Evolutionary conservation across 805 yeast species (phyloP), one percentile per base, ranked within the genome.

Genomic region (Tetrapisispora nanseiensis): DNA sequence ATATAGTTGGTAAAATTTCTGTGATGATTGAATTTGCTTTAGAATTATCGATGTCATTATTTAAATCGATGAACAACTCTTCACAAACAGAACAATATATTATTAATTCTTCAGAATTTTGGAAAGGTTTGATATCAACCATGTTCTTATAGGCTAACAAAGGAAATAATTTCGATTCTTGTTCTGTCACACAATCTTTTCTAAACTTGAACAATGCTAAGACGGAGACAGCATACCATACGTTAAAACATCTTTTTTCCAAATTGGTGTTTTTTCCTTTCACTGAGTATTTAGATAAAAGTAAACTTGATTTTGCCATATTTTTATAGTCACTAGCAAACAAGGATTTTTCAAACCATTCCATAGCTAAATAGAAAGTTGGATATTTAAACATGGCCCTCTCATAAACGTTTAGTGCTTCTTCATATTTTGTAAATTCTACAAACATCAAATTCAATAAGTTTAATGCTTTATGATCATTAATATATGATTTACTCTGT

Each of bases 31-130:
- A 68, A 0, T 57, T 59, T 10, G 57, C 46, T 18, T 69, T 61
- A 10, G 24, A 30, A 35, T 35, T 35, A 0, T 63, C 63, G 31
- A 51, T 57, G 33, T 54, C 50, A 11, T 46, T 42, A 11, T 46
- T 46, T 8, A 24, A 8, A 16, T 35, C 13, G 11, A 35, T 35
- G 31, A 55, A 59, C 28, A 59, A 41, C 34, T 63, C 58, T 35
- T 65, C 58, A 46, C 79, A 59, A 2, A 84, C 68, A 33, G 69
- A 63, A 2, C 76, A 78, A 44, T 71, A 70, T 2, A 86, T 74
- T 48, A 66, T 85, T 2, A 72, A 62, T 46, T 87, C 94, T 51
- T 86, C 94, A 8, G 81, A 75, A 18, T 68, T 65, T 32, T 65
- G 49, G 35, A 70, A 65, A 1, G 90, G 85, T 34, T 66, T 63